These are phyloP conservation scores for Fusarium sp. DNA, from an alignment of 2,329 filamentous ascomycete genomes.

Conservation along the genomic window DNA sequence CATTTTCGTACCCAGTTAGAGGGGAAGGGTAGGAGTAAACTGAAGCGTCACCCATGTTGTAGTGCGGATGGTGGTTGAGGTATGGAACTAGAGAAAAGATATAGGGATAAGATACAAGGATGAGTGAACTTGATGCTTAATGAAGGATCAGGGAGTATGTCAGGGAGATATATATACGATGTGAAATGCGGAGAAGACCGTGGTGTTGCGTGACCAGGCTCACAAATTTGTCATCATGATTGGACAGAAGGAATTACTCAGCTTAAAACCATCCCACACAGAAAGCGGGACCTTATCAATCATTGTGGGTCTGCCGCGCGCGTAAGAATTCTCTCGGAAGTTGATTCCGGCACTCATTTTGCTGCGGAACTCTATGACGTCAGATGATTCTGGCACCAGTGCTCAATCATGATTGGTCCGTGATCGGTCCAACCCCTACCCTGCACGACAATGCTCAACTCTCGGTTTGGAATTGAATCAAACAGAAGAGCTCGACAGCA, in stretches of 20 bases:
- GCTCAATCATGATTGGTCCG: not conserved
- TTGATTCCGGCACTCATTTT: not conserved
- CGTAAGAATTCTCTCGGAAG: not conserved
- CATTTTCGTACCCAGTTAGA: constrained; percentile 67
- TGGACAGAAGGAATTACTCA: not conserved
- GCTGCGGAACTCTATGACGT: not conserved
- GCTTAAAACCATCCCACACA: not conserved
- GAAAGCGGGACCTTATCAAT: not conserved
- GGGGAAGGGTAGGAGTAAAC: constrained; percentile 57
- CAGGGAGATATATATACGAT: not conserved
- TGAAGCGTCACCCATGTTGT: constrained; percentile 36
- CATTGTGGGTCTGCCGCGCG: not conserved
- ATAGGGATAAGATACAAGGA: not conserved
- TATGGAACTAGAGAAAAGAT: not conserved
- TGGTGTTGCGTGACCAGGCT: not conserved
- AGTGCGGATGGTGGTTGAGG: not conserved
- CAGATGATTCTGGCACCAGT: not conserved
- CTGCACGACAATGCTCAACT: not conserved
- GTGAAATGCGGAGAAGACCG: not conserved
- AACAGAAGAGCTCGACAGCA: not conserved
- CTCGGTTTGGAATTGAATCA: not conserved
- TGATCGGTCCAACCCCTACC: not conserved
- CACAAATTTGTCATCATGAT: not conserved
- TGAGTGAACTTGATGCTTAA: not conserved
- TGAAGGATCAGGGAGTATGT: not conserved